phyloP scores from a whole-genome alignment of 768 basidiomycete species.

The Sutorius australiensis region DNA sequence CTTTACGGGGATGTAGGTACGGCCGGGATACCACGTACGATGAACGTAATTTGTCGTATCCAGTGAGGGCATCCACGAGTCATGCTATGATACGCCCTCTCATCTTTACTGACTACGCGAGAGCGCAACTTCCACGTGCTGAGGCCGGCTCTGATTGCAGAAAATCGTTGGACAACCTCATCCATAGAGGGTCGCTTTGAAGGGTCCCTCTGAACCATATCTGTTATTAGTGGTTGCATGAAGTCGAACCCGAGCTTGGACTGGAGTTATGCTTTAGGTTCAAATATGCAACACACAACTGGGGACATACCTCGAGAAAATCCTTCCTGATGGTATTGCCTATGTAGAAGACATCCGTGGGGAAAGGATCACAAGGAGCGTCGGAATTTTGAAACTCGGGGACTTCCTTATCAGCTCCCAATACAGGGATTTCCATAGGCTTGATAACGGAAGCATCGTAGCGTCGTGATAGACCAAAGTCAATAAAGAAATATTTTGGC shows the following conservation, averaged over 20 bases:
- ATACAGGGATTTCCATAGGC: conserved; percentile 28
- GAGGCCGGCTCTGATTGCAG: no score
- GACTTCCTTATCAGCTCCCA: conserved; percentile 40
- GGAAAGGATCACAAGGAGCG: conserved; percentile 36
- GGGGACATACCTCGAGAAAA: conserved; percentile 37
- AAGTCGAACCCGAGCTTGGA: conserved; percentile 18
- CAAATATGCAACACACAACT: neutral
- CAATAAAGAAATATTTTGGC: conserved; percentile 34
- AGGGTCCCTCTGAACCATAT: conserved; percentile 25
- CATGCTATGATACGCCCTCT: no score
- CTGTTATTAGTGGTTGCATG: conserved; percentile 14
- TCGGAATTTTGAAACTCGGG: conserved; percentile 35
- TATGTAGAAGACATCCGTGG: conserved; percentile 42
- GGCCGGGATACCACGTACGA: no score
- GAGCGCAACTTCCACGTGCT: no score
- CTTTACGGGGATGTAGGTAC: no score
- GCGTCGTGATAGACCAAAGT: conserved; percentile 34
- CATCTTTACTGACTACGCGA: no score
- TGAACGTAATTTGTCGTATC: no score
- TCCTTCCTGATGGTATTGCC: conserved; percentile 36
- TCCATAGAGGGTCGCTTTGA: conserved; percentile 21
- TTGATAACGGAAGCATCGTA: conserved; percentile 26
- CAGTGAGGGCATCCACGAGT: no score
- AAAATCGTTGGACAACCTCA: no score
- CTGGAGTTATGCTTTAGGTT: neutral